phyloP scores from a whole-genome alignment of 2,329 filamentous ascomycete species.

The Penicillium thymicola region DNA sequence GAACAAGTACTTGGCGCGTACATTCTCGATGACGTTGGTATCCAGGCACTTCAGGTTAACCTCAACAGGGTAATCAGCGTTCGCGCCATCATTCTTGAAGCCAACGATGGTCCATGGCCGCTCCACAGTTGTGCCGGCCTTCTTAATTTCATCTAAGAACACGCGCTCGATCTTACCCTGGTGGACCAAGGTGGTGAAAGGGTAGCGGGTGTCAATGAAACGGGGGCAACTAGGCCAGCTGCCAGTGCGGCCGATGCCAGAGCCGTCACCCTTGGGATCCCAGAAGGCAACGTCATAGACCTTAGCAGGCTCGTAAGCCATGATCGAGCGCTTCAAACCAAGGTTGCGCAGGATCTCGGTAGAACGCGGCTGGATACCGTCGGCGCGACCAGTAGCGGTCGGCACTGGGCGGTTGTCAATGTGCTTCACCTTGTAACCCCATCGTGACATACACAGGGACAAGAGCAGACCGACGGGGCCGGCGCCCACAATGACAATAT shows the following conservation, averaged over 20 bases:
- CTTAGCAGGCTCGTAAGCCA: slow-evolving; percentile 81
- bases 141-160: slow-evolving; percentile 60
- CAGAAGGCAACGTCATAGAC: slow-evolving; percentile 71
- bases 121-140: slow-evolving; percentile 55
- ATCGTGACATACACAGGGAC: slow-evolving; percentile 81
- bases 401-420: slow-evolving; percentile 87
- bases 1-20: slow-evolving; percentile 61
- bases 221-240: slow-evolving; percentile 84
- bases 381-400: slow-evolving; percentile 79
- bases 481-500: slow-evolving; percentile 80
- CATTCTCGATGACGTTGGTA: slow-evolving; percentile 64
- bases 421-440: slow-evolving; percentile 94
- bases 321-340: slow-evolving; percentile 82
- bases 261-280: slow-evolving; percentile 52
- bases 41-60: slow-evolving; percentile 76
- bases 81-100: slow-evolving; percentile 58
- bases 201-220: slow-evolving; percentile 67
- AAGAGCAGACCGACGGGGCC: slow-evolving; percentile 85
- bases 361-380: slow-evolving; percentile 88
- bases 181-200: slow-evolving; percentile 61
- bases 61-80: slow-evolving; percentile 72
- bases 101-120: slow-evolving; percentile 61
- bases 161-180: slow-evolving; percentile 62
- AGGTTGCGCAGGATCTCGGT: slow-evolving; percentile 84
- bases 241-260: slow-evolving; percentile 59